Evolutionary conservation across 2,329 filamentous ascomycete species (phyloP), one percentile per base, ranked within the genome.

Genomic region (Colletotrichum sp.): DNA sequence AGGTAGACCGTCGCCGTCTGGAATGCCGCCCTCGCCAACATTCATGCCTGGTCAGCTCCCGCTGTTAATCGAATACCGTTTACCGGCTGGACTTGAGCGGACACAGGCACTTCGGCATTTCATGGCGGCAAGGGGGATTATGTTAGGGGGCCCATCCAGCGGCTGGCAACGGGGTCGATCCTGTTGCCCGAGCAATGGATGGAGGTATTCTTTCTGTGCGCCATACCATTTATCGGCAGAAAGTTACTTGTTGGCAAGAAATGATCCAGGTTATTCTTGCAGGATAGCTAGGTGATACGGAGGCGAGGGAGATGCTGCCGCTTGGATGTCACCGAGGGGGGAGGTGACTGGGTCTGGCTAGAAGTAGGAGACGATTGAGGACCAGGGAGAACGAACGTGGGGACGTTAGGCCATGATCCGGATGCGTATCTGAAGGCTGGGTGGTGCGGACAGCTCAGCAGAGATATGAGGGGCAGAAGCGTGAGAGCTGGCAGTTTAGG

Each of bases 401-500:
- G 65, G 26, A 72, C 55, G 36, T 32, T 36, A 16, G 26, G 52
- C 59, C 69, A 67, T 59, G 57, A 63, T 57, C 69, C 69, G 49
- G 59, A 76, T 49, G 73, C 64, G 65, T 26, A 76, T 69, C 69
- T 76, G 74, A 69, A 74, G 71, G 72, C 64, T 62, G 65, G 49
- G 24, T 62, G 70, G 44, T 55, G 52, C 24, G 28, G 34, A 24
- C 66, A 69, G 44, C 74, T 60, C 44, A 16, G 60, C 65, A 74
- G 71, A 69, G 71, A 65, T 49, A 21, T 64, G 49, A 32, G 68
- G 65, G 26, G 59, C 57, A 69, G 57, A 32, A 69, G 74, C 70
- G 65, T 66, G 36, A 36, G 74, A 60, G 71, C 55, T n/a, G 34
- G 59, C 21, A 76, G 74, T 34, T 65, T 66, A 74, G 74, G 44